Evolutionary conservation across 208 protist species (phyloP).

Genomic region (Leishmania tarentolae): DNA sequence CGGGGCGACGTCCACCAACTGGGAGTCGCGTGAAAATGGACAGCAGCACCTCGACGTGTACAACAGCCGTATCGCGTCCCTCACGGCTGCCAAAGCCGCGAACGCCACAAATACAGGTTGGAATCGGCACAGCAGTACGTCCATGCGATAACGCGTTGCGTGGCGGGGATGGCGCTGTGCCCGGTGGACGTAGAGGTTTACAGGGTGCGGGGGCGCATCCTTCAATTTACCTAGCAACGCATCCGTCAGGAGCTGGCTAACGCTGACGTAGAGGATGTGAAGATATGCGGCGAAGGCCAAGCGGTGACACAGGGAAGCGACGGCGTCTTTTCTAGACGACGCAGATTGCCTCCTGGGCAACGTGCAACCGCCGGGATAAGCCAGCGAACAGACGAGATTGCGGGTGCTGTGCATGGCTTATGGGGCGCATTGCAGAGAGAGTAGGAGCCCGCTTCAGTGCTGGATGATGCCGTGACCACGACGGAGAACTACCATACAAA

Average conservation of each 20-base stretch:
- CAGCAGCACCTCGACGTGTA: slow-evolving; percentile 12
- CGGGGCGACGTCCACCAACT: slow-evolving; percentile 20
- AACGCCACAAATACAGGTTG: slow-evolving; percentile 44
- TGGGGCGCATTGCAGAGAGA: slow-evolving; percentile 14
- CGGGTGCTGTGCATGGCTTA: slow-evolving; percentile 6
- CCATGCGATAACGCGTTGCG: slow-evolving; percentile 23
- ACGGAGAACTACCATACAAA: not conserved
- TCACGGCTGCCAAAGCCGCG: slow-evolving; percentile 43
- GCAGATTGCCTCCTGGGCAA: slow-evolving; percentile 1
- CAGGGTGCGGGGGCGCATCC: slow-evolving; percentile 9
- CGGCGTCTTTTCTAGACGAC: not conserved
- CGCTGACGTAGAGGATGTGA: slow-evolving; percentile 16
- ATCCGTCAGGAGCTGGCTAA: slow-evolving; percentile 12
- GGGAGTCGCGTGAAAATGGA: slow-evolving; percentile 20
- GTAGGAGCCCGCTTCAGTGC: not conserved
- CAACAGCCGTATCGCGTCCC: slow-evolving; percentile 25
- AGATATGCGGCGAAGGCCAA: slow-evolving; percentile 4
- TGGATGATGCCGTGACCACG: not conserved
- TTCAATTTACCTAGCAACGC: slow-evolving; percentile 12
- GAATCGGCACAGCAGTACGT: slow-evolving; percentile 49
- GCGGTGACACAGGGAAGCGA: not conserved
- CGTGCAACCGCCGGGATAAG: slow-evolving; percentile 6
- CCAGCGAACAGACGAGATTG: slow-evolving; percentile 24
- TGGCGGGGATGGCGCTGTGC: slow-evolving; percentile 3
- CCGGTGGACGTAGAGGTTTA: slow-evolving; percentile 19